phyloP scores from a whole-genome alignment of 2,329 filamentous ascomycete species.

The Davidsoniella neocaledoniae region DNA sequence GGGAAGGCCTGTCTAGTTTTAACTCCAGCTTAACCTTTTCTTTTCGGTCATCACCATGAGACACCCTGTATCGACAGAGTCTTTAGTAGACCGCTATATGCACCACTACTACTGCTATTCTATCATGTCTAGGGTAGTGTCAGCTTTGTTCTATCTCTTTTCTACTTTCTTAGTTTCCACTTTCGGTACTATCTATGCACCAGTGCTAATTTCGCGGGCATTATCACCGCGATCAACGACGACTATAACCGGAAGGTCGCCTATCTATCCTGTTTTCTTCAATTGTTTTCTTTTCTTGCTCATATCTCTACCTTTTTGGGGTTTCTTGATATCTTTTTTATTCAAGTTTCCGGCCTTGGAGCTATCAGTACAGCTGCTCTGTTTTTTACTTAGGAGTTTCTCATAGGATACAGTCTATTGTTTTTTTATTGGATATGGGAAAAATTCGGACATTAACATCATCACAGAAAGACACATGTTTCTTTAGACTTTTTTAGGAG shows the following conservation, averaged over 20 bases:
- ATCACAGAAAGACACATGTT: constrained; percentile 2
- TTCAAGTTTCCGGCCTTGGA: not conserved
- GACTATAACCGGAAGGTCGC: no score
- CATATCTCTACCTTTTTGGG: constrained; percentile 7
- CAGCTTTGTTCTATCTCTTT: no score
- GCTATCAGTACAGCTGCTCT: not conserved
- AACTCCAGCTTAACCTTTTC: not conserved
- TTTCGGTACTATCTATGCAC: no score
- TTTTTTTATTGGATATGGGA: not conserved
- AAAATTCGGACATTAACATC: constrained; percentile 2
- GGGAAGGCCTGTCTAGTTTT: no score
- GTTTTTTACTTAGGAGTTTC: not conserved
- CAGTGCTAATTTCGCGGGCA: no score
- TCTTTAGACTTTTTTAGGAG: not conserved
- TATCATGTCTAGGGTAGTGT: no score
- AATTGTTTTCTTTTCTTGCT: constrained; percentile 7
- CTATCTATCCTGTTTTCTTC: no score
- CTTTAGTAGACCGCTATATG: no score
- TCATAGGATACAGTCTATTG: not conserved
- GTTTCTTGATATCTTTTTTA: not conserved
- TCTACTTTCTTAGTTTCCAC: no score
- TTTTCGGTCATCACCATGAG: not conserved
- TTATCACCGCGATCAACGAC: no score
- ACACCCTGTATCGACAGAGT: no score
- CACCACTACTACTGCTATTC: no score